Percentiles rank a stretch among this genome's conserved stretches.
phyloP scores from a whole-genome alignment of 805 yeast species.

The Yueomyces sinensis region DNA sequence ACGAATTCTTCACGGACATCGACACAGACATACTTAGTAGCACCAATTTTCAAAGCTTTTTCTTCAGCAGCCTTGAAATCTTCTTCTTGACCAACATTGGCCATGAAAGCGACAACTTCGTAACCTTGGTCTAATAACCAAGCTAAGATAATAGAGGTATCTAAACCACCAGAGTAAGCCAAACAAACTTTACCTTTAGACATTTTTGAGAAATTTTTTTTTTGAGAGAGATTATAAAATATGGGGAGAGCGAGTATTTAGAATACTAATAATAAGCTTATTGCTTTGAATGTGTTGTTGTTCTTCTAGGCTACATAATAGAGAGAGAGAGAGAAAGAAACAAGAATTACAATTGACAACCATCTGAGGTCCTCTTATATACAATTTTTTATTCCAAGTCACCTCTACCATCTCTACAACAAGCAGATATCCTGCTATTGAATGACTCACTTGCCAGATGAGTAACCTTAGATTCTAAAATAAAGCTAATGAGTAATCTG shows the following conservation, averaged over 20 bases:
- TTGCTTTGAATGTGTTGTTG: too few species aligned
- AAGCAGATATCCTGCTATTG: too few species aligned
- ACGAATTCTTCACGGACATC: constrained; percentile 95
- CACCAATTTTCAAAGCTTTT: constrained; percentile 95
- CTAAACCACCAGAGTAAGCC: constrained; percentile 98
- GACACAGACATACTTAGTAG: constrained; percentile 84
- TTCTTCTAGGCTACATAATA: background rate
- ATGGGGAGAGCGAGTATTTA: too few species aligned
- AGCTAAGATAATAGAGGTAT: constrained; percentile 93
- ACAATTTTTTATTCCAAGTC: too few species aligned
- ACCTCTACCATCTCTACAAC: too few species aligned
- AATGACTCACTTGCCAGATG: too few species aligned
- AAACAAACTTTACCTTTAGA: constrained; percentile 98
- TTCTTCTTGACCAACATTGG: constrained; percentile 98
- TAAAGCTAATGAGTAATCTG: too few species aligned
- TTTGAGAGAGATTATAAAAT: background rate
- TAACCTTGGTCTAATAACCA: constrained; percentile 97
- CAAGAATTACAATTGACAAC: too few species aligned
- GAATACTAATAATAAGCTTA: too few species aligned
- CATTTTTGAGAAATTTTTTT: constrained; percentile 64
- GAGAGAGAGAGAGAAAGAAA: too few species aligned
- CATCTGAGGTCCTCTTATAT: too few species aligned
- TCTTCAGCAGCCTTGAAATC: constrained; percentile 95
- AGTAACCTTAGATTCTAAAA: too few species aligned
- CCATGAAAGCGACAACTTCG: constrained; percentile 96